phyloP scores from a whole-genome alignment of 345 rosid species.

The Camelina sativa region DNA sequence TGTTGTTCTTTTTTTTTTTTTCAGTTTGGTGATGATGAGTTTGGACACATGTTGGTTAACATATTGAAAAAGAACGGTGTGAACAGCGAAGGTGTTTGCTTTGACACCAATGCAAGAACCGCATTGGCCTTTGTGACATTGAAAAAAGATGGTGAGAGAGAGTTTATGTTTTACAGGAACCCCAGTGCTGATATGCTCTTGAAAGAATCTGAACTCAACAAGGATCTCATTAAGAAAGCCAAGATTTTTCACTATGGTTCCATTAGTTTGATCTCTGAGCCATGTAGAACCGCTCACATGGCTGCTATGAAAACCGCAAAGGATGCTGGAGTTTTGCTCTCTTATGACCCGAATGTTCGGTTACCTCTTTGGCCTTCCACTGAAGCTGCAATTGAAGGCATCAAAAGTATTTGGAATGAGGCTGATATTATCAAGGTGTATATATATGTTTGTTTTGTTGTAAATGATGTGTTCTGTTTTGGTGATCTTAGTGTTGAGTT shows the following conservation, averaged over 20 bases:
- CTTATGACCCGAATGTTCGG: constrained; percentile 71
- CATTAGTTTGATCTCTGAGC: constrained; percentile 71
- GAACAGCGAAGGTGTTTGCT: constrained; percentile 61
- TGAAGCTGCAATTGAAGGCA: constrained; percentile 62
- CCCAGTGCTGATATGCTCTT: constrained; percentile 81
- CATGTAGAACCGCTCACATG: constrained; percentile 68
- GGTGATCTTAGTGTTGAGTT: background rate
- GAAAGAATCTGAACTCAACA: constrained; percentile 64
- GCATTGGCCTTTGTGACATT: constrained; percentile 74
- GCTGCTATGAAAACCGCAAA: constrained; percentile 79
- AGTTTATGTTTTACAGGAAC: constrained; percentile 75
- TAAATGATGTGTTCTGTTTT: background rate
- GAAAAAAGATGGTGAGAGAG: constrained; percentile 66
- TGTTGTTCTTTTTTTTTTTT: background rate
- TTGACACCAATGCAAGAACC: constrained; percentile 63
- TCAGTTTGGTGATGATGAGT: constrained; percentile 77
- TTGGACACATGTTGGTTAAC: constrained; percentile 71
- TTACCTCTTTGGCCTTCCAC: constrained; percentile 73
- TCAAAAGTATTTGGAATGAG: constrained; percentile 66
- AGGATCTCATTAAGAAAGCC: constrained; percentile 59
- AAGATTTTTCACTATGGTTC: constrained; percentile 79
- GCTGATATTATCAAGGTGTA: constrained; percentile 69
- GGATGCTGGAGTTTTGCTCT: constrained; percentile 57
- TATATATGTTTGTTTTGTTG: constrained; percentile 7
- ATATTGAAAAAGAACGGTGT: constrained; percentile 64